These are phyloP conservation scores for Exophiala phaeomuriformis DNA, from an alignment of 2,329 filamentous ascomycete genomes.

Conservation along the genomic window DNA sequence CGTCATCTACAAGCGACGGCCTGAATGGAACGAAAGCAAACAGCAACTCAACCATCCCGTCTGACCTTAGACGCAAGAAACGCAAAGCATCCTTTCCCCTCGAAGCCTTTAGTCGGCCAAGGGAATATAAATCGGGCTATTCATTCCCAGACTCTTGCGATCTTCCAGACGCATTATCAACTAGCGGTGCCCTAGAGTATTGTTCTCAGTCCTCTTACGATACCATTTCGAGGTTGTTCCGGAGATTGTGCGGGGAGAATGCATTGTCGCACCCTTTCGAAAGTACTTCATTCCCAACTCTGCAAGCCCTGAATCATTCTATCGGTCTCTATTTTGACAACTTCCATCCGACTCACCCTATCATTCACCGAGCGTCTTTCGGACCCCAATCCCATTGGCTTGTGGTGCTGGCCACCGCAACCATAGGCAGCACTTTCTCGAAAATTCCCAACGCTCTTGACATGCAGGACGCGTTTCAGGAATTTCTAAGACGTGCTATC, in stretches of 20 bases:
- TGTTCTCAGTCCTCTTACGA: conserved; percentile 25
- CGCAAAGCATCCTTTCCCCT: conserved; percentile 13
- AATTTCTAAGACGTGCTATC: conserved; percentile 37
- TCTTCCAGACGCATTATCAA: neutral
- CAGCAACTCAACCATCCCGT: conserved; percentile 2
- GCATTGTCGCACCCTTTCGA: conserved; percentile 32
- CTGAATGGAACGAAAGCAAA: conserved; percentile 6
- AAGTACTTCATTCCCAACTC: conserved; percentile 29
- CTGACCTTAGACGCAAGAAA: conserved; percentile 18
- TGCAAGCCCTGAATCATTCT: conserved; percentile 29
- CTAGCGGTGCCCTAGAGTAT: conserved; percentile 6
- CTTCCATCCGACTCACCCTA: conserved; percentile 37
- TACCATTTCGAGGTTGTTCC: conserved; percentile 30
- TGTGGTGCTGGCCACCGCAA: conserved; percentile 34
- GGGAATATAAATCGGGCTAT: conserved; percentile 7
- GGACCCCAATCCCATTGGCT: conserved; percentile 37
- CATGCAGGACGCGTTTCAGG: conserved; percentile 35
- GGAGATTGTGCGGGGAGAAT: conserved; percentile 31
- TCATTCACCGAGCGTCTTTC: conserved; percentile 36
- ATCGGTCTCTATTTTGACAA: conserved; percentile 34
- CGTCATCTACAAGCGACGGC: conserved; percentile 21
- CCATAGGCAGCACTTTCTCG: conserved; percentile 37
- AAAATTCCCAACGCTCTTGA: conserved; percentile 28
- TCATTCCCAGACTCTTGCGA: conserved; percentile 15
- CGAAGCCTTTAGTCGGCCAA: conserved; percentile 13